Base-by-base conservation (phyloP, 2,329 filamentous ascomycete species). In the Botrytis deweyae region DNA sequence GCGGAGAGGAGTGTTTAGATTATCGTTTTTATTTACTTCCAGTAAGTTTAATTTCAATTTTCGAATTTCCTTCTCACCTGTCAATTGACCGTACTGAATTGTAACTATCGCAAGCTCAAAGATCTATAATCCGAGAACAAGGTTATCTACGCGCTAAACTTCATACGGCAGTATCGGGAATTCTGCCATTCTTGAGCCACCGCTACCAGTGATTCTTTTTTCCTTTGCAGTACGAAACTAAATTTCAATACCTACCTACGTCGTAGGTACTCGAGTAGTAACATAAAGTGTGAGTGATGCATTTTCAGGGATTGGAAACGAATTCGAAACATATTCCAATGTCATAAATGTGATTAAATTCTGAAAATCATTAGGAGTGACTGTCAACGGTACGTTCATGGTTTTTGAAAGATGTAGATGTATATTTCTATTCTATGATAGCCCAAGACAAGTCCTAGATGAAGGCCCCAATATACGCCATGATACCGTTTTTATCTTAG, bases 1-100 rank as follows among this genome's bases (percentile, higher is more conserved):
- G 75, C 79, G 75, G 49, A 75, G 75, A 78, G 76, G 76, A 77
- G 72, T 66, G 63, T 33, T 73, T 72, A 40, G 66, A 63, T 52
- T 64, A n/a, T 20, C 36, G 38, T 16, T 75, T 36, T 14, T 44
- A 42, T 62, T 20, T 22, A 58, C 42, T 65, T 65, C 22, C 22
- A 29, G n/a, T 63, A 42, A 55, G 40, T 55, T 55, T 6, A 9
- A 40, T 66, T 18, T n/a, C 8, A 9, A 42, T 63, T 29, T 42
- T n/a, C n/a, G 22, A 36, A 36, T 55, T 42, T 68, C 16, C 18
- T 38, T 38, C 40, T 58, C 36, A 69, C 49, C 29, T 69, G 29
- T 69, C 38, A 59, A 69, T 69, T 58, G 38, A 40, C 36, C 3
- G 25, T 55, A 52, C 29, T 38, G 33, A 8, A 42, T 42, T 42